Evolutionary conservation across 2,329 filamentous ascomycete genomes (phyloP).

Genomic region (Epichloe amarillans): DNA sequence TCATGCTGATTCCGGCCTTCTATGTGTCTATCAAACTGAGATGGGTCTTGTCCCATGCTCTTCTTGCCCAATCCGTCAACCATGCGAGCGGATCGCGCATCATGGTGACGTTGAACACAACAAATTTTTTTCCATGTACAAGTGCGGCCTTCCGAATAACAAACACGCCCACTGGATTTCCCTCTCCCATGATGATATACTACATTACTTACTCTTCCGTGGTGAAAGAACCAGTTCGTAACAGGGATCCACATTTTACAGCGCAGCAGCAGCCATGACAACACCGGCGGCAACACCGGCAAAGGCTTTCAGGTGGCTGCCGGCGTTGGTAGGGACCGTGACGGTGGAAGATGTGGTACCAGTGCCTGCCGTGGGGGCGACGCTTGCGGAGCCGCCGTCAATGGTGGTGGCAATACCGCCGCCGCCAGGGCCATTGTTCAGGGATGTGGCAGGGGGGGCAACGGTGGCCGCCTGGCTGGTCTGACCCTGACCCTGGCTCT

Average conservation of each 20-base stretch:
- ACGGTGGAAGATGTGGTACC: background rate
- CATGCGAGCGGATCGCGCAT: background rate
- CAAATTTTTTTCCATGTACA: background rate
- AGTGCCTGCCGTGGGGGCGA: background rate
- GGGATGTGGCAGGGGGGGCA: no score
- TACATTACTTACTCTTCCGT: background rate
- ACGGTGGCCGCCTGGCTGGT: no score
- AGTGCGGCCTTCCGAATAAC: background rate
- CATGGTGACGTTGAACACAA: background rate
- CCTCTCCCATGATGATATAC: background rate
- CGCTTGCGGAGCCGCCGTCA: background rate
- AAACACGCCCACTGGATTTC: background rate
- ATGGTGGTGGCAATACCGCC: background rate
- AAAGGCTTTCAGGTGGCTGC: constrained; percentile 17
- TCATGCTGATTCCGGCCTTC: background rate
- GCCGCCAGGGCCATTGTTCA: constrained; percentile 3
- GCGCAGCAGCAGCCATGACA: constrained; percentile 15
- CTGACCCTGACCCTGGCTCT: no score
- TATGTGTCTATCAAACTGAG: background rate
- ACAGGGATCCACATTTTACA: constrained; percentile 12
- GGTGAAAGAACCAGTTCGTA: background rate
- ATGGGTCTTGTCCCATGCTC: background rate
- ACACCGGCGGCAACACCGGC: constrained; percentile 19
- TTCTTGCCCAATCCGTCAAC: background rate
- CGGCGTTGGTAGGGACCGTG: constrained; percentile 6